phyloP scores from a whole-genome alignment of 768 basidiomycete genomes.

The Calocybe indica region DNA sequence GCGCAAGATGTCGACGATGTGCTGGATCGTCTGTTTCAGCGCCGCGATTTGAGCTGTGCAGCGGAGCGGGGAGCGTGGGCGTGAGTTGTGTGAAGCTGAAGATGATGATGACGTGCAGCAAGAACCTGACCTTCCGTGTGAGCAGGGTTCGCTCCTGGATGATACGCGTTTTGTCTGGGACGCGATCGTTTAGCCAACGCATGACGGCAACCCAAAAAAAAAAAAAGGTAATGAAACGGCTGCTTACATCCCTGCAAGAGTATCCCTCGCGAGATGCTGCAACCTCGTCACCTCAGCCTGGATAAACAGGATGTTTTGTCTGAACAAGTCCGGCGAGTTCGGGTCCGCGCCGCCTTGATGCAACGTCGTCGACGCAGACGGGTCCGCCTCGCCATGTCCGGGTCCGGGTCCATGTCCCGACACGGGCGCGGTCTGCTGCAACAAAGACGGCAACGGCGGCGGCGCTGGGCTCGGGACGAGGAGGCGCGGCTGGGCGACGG shows the following conservation, averaged over 20 bases:
- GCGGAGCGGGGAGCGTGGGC: neutral
- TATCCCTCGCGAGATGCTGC: constrained; percentile 40
- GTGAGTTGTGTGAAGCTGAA: neutral
- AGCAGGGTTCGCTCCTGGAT: constrained; percentile 42
- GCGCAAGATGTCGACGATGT: constrained; percentile 42
- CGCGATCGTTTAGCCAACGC: neutral
- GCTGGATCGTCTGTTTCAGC: constrained; percentile 44
- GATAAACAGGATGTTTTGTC: constrained; percentile 44
- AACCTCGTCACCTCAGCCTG: constrained; percentile 44
- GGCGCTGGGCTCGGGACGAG: no score
- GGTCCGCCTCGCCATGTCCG: no score
- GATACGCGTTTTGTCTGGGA: constrained; percentile 56
- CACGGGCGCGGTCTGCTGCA: no score
- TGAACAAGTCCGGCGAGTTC: constrained; percentile 59
- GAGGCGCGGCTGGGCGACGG: no score
- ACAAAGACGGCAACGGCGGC: no score
- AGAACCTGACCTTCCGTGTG: constrained; percentile 45
- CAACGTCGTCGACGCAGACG: no score
- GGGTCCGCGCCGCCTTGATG: constrained; percentile 33
- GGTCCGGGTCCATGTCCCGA: no score
- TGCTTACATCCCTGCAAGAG: constrained; percentile 50
- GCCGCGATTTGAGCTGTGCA: constrained; percentile 38
- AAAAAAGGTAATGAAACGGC: neutral
- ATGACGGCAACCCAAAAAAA: no score
- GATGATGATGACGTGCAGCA: neutral